phyloP scores from a whole-genome alignment of 2,329 filamentous ascomycete species.

The Ustulina deusta region DNA sequence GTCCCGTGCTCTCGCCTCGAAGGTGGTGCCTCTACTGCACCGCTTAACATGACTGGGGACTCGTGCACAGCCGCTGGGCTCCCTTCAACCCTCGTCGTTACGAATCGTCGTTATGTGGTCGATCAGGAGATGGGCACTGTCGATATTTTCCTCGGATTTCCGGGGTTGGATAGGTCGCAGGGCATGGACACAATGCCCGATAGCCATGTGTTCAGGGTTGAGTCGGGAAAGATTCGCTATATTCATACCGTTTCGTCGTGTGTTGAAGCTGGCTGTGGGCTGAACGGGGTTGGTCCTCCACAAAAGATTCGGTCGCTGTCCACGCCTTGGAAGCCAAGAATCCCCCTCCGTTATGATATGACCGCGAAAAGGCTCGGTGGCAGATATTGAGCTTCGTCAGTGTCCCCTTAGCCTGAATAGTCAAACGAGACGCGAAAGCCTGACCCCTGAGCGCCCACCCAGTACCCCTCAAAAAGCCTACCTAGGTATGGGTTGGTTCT shows the following conservation, averaged over 20 bases:
- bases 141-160: slow-evolving; percentile 49
- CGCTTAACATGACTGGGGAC: slow-evolving; percentile 44
- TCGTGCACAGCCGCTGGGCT: slow-evolving; percentile 48
- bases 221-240: slow-evolving; percentile 49
- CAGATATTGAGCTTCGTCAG: not conserved
- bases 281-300: slow-evolving; percentile 37
- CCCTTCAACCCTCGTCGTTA: slow-evolving; percentile 48
- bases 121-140: slow-evolving; percentile 49
- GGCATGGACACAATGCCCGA: slow-evolving; percentile 45
- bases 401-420: too few relatives aligned
- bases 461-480: too few relatives aligned
- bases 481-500: too few relatives aligned
- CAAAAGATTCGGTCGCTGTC: slow-evolving; percentile 17
- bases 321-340: slow-evolving; percentile 21
- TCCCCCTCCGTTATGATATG: not conserved
- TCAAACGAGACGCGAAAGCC: too few relatives aligned
- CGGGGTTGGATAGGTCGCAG: slow-evolving; percentile 44
- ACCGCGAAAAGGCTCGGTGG: not conserved
- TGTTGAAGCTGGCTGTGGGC: slow-evolving; percentile 44
- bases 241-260: slow-evolving; percentile 50
- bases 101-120: slow-evolving; percentile 49
- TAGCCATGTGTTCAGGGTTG: slow-evolving; percentile 49
- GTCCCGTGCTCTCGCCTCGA: slow-evolving; percentile 49
- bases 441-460: too few relatives aligned
- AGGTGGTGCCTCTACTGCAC: slow-evolving; percentile 47